Evolutionary conservation across 1,284 basidiomycete genomes (phyloP).

Genomic region (Ustilago nuda): DNA sequence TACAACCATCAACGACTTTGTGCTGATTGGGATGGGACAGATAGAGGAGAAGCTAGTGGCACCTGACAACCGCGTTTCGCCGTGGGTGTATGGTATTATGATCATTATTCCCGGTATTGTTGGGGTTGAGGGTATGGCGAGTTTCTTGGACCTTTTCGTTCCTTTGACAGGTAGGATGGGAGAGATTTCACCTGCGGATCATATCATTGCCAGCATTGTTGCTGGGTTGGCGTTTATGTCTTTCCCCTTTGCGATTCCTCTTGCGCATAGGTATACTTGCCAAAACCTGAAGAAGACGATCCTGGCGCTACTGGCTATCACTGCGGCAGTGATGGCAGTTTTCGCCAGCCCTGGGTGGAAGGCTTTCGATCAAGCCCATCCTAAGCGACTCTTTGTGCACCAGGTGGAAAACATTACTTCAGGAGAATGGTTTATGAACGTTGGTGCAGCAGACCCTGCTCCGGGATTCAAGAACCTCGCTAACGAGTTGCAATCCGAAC

Average conservation of each 20-base stretch:
- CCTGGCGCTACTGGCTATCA: slow-evolving; percentile 72
- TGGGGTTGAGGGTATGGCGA: slow-evolving; percentile 78
- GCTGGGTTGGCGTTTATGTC: slow-evolving; percentile 74
- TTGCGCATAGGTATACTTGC: slow-evolving; percentile 78
- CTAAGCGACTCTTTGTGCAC: slow-evolving; percentile 86
- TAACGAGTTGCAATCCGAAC: slow-evolving; percentile 75
- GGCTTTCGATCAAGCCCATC: slow-evolving; percentile 86
- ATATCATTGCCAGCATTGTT: slow-evolving; percentile 81
- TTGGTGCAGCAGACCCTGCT: slow-evolving; percentile 86
- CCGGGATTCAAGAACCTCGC: slow-evolving; percentile 79
- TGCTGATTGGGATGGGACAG: slow-evolving; percentile 50
- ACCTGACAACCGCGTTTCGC: slow-evolving; percentile 58
- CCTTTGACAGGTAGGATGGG: slow-evolving; percentile 78
- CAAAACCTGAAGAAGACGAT: slow-evolving; percentile 71
- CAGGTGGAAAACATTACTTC: slow-evolving; percentile 82
- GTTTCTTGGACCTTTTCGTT: slow-evolving; percentile 86
- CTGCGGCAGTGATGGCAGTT: slow-evolving; percentile 73
- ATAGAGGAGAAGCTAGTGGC: slow-evolving; percentile 56
- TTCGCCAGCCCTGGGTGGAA: slow-evolving; percentile 73
- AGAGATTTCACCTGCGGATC: slow-evolving; percentile 76
- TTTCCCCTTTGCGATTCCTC: slow-evolving; percentile 75
- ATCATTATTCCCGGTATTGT: slow-evolving; percentile 75
- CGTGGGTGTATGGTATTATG: slow-evolving; percentile 53
- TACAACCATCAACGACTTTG: slow-evolving; percentile 62
- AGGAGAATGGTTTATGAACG: slow-evolving; percentile 81